Evolutionary conservation across 169 alveolate species (phyloP).

Genomic region (Eimeria acervulina): DNA sequence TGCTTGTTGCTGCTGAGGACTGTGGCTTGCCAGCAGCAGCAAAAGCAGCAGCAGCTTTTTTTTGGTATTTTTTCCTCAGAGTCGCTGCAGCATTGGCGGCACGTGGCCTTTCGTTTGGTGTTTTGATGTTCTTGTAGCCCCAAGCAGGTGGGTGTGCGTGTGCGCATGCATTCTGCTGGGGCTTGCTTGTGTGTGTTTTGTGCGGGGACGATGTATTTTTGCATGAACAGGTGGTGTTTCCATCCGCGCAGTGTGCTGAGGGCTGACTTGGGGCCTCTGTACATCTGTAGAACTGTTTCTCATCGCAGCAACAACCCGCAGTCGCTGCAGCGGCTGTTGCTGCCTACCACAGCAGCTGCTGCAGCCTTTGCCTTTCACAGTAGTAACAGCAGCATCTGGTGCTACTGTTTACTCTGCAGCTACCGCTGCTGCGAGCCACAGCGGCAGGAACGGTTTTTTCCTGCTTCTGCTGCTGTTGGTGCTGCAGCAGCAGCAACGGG

Average conservation of each 20-base stretch:
- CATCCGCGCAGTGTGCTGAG: neutral
- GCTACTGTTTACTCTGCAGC: neutral
- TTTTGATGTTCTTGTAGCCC: neutral
- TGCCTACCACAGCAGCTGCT: neutral
- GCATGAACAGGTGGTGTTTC: neutral
- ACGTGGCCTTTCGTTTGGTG: conserved; percentile 30
- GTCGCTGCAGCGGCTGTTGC: conserved; percentile 3
- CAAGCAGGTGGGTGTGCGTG: conserved; percentile 18
- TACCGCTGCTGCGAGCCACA: neutral
- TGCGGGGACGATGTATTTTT: neutral
- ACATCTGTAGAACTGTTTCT: conserved; percentile 2
- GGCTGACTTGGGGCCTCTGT: neutral
- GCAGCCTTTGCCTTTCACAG: neutral
- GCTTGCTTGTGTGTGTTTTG: neutral
- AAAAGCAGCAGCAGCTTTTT: neutral
- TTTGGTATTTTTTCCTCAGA: conserved; percentile 30
- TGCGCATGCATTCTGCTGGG: neutral
- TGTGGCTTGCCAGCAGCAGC: conserved; percentile 25
- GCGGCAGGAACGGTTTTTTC: neutral
- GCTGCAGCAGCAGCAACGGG: neutral
- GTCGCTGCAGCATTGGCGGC: conserved; percentile 47
- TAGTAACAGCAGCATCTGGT: neutral
- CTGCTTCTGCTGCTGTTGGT: neutral
- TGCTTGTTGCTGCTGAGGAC: neutral
- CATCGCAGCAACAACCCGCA: conserved; percentile 7